A percentile compares a stretch with the other conserved stretches of the same genome.
Conservation (phyloP, 495 filamentous ascomycete genomes). For the Sphaerosporella brunnea region DNA sequence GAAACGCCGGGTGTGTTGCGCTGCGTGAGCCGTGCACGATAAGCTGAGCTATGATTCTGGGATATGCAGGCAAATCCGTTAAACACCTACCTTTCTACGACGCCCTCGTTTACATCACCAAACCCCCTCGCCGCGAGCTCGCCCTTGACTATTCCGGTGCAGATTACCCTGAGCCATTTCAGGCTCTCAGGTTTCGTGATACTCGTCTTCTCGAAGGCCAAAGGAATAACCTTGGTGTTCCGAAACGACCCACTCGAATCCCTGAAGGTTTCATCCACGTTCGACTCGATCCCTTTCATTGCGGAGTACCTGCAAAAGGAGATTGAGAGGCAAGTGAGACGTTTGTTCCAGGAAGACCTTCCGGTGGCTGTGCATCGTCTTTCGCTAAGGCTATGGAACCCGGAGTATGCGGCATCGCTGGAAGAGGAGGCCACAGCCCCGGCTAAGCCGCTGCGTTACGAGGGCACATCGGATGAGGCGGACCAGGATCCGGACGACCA, state of each 20-base stretch:
- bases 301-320: slow-evolving; percentile 91
- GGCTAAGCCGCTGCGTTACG: slow-evolving; percentile 9
- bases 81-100: slow-evolving; percentile 83
- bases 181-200: slow-evolving; percentile 96
- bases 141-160: slow-evolving; percentile 83
- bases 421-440: slow-evolving; percentile 13
- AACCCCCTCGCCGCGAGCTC: slow-evolving; percentile 83
- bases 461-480: slow-evolving; percentile 7
- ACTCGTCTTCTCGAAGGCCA: slow-evolving; percentile 89
- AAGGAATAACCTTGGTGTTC: slow-evolving; percentile 89
- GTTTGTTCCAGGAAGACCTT: slow-evolving; percentile 91
- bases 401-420: slow-evolving; percentile 48
- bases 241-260: slow-evolving; percentile 96
- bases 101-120: slow-evolving; percentile 80
- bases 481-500: slow-evolving; percentile 33
- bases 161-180: slow-evolving; percentile 92
- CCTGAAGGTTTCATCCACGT: slow-evolving; percentile 93
- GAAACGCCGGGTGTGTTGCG: neutral
- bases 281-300: slow-evolving; percentile 96
- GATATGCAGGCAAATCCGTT: slow-evolving; percentile 62
- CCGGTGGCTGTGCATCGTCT: slow-evolving; percentile 90
- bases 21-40: too few relatives aligned
- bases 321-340: slow-evolving; percentile 83
- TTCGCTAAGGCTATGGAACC: slow-evolving; percentile 75
- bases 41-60: too few relatives aligned